These are phyloP conservation scores for Fusarium floridanum DNA, from an alignment of 2,329 filamentous ascomycete species.

Conservation along the genomic window DNA sequence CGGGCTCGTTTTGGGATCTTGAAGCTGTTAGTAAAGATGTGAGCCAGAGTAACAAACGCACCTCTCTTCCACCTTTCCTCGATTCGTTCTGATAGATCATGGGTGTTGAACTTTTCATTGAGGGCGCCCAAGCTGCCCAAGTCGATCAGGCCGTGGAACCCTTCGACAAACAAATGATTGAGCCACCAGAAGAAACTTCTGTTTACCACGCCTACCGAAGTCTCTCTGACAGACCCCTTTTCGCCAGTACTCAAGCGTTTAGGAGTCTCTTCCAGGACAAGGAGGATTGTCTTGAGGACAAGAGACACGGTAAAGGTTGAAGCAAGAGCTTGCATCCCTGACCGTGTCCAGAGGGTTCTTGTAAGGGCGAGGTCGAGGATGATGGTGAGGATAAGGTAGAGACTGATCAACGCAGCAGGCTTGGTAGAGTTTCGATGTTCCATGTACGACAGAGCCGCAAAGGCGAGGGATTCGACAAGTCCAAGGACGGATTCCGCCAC, in stretches of 20 bases:
- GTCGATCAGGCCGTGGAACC: slow-evolving; percentile 41
- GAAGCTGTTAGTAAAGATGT: not conserved
- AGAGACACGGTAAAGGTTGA: slow-evolving; percentile 46
- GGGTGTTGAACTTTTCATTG: slow-evolving; percentile 47
- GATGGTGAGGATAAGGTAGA: slow-evolving; percentile 50
- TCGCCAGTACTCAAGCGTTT: slow-evolving; percentile 42
- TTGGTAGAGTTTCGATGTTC: slow-evolving; percentile 51
- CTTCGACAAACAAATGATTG: slow-evolving; percentile 47
- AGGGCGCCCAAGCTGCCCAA: slow-evolving; percentile 45
- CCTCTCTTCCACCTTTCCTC: slow-evolving; percentile 43
- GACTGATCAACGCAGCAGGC: slow-evolving; percentile 50
- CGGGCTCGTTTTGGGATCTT: slow-evolving; percentile 36
- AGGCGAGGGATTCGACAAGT: slow-evolving; percentile 44
- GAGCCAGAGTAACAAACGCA: not conserved
- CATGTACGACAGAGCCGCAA: slow-evolving; percentile 48
- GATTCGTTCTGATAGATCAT: slow-evolving; percentile 31
- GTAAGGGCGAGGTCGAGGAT: slow-evolving; percentile 51
- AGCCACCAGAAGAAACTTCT: slow-evolving; percentile 55
- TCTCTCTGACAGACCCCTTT: slow-evolving; percentile 47
- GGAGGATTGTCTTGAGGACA: slow-evolving; percentile 44
- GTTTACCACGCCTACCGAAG: slow-evolving; percentile 50
- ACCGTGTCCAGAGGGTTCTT: slow-evolving; percentile 52
- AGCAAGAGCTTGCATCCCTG: slow-evolving; percentile 40
- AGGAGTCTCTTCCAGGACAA: slow-evolving; percentile 50
- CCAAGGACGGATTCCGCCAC: slow-evolving; percentile 46